These are phyloP conservation scores for Xylaria sp. DNA, from an alignment of 2,329 filamentous ascomycete species.

Conservation along the genomic window DNA sequence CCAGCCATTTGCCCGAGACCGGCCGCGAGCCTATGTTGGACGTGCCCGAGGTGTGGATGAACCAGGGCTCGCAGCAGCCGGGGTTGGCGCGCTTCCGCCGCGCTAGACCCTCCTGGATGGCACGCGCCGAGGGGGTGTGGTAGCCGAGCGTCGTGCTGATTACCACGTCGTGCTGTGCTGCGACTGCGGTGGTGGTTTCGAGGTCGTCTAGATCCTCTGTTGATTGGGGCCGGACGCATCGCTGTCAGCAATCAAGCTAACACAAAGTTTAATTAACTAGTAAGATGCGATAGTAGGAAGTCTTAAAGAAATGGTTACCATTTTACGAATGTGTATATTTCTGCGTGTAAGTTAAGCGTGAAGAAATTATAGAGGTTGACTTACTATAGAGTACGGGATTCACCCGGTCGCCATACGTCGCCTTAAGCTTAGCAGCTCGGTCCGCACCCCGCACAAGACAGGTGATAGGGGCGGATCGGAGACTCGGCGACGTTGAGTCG, in stretches of 20 bases:
- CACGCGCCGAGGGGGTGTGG: constrained; percentile 53
- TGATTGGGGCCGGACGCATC: not conserved
- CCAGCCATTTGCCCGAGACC: constrained; percentile 47
- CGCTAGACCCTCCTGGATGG: constrained; percentile 57
- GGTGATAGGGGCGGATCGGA: constrained; percentile 37
- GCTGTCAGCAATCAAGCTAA: not conserved
- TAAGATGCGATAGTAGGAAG: not conserved
- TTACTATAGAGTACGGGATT: constrained; percentile 38
- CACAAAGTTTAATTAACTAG: not conserved
- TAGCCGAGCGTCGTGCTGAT: constrained; percentile 57
- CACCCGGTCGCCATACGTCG: constrained; percentile 42
- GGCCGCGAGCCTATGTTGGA: constrained; percentile 59
- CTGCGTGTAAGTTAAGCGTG: not conserved
- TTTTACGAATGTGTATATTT: not conserved
- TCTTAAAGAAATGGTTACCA: not conserved
- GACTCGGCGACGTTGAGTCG: constrained; percentile 31
- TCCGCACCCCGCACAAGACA: constrained; percentile 42
- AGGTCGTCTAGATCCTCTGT: constrained; percentile 42
- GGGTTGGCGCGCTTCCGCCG: constrained; percentile 50
- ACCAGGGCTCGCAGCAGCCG: constrained; percentile 48
- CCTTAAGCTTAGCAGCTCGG: constrained; percentile 37
- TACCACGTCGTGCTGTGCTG: constrained; percentile 50
- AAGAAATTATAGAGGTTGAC: not conserved
- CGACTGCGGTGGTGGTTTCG: constrained; percentile 36
- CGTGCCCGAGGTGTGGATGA: constrained; percentile 58